Base-by-base conservation (phyloP, 2,329 filamentous ascomycete species). In the Cryphonectria parasitica region DNA sequence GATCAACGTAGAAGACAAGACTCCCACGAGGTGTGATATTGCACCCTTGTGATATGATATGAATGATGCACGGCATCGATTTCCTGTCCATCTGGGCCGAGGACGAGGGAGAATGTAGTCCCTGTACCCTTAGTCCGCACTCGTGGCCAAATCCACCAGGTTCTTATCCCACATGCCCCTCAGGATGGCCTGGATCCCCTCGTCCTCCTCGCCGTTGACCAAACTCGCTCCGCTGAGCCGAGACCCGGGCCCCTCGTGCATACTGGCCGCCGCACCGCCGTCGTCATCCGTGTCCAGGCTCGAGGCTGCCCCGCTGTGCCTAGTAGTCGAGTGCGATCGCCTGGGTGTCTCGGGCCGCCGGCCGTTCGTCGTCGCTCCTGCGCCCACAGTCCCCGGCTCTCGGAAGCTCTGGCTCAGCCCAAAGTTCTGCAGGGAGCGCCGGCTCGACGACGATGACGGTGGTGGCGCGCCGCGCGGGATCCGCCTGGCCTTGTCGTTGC, bases 141-240 rank as follows among this genome's bases (percentile, higher is more conserved):
- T 89, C 39, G 85, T 84, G 75, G 86, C 86, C 70, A 89, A 79
- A 75, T 89, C 87, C 77, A 84, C 80, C 34, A 66, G 60, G 64
- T 83, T 86, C 82, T 87, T 90, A 62, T 90, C 88, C 89, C 89
- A 91, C 64, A 91, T 78, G 73, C 86, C 87, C 69, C 88, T 82
- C 67, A 91, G 78, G 60, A 90, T 75, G 5, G 84, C 80, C 1
- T 83, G 79, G 0, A 87, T 85, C 13, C 82, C 84, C 65, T 87
- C 84, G 64, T 87, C 84, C 36, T 85, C 85, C 31, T 84, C 82
- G 3, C 79, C 81, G n/a, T 85, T 84, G 0, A 83, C 82, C 2
- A 85, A 78, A 68, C 85, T 87, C 13, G 83, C 80, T 2, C 85
- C 86, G 69, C 86, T 88, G 1, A 87, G 78, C 2, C 60, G 58